Base-by-base conservation (phyloP, 2,329 filamentous ascomycete genomes). In the Sporothrix phasma region DNA sequence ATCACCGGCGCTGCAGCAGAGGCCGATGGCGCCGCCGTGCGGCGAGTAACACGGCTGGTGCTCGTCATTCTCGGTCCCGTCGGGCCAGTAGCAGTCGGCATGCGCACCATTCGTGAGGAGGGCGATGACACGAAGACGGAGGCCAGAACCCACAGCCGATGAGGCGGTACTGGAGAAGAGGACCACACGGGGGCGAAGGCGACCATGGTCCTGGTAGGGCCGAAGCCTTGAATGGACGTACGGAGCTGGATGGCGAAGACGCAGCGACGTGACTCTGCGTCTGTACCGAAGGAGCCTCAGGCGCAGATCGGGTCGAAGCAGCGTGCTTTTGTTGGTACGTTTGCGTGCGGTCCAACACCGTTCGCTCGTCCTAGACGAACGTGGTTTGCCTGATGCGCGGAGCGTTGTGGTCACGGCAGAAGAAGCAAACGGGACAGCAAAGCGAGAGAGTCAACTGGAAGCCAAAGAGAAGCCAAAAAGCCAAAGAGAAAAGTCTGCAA, bases 1-100 rank as follows among this genome's bases (percentile, higher is more conserved):
- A 34, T 67, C 66, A 17, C 66, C 67, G 17, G 13, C 29, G 47
- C 62, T 49, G 61, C 67, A 68, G 62, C 67, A 68, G 8, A 68
- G 61, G 5, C 66, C 64, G n/a, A 31, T 26, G 2, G 59, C 61
- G 0, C 59, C 64, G 6, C 51, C 60, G 2, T 58, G 53, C 7
- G 43, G 15, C 15, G 31, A 7, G 26, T 65, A 64, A 62, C 67
- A 68, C 3, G 67, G 63, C 11, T 60, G 61, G 29, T 66, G 56
- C 8, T 41, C 41, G 43, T 59, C 31, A 10, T 64, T 64, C 7
- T 64, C 51, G 4, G 58, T 65, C 3, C 67, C 67, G 26, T 68
- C 65, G 4, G 66, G 60, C 67, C 64, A 68, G 66, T 58, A 68
- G 63, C 67, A 68, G 43, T 63, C 62, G 39, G 45, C 43, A 26